Percentiles rank a stretch among this genome's conserved stretches.
phyloP scores from a whole-genome alignment of 2,329 filamentous ascomycete species.

The Penicillium sp. region DNA sequence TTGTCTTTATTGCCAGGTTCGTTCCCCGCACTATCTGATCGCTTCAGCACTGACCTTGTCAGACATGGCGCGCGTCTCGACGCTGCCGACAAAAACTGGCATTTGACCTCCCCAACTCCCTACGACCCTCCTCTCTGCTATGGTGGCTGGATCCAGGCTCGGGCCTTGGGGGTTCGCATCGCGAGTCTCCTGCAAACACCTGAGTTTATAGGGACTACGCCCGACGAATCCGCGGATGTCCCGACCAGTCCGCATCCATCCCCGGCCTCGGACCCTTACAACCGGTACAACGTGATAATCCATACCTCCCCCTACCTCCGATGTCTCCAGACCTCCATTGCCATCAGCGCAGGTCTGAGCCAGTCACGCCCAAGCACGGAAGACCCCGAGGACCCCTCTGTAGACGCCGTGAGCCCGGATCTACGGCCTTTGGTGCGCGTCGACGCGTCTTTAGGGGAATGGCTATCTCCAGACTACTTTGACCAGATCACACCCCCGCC shows the following conservation, averaged over 20 bases:
- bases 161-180: conserved; percentile 79
- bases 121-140: conserved; percentile 96
- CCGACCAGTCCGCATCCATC: conserved; percentile 6
- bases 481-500: conserved; percentile 89
- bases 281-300: conserved; percentile 67
- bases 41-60: conserved; percentile 40
- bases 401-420: conserved; percentile 2
- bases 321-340: conserved; percentile 89
- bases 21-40: neutral
- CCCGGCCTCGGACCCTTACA: conserved; percentile 12
- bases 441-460: conserved; percentile 92
- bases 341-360: conserved; percentile 79
- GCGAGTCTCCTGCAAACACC: conserved; percentile 64
- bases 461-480: conserved; percentile 91
- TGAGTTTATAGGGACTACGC: conserved; percentile 30
- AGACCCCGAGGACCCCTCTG: neutral
- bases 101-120: conserved; percentile 85
- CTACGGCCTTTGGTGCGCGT: conserved; percentile 61
- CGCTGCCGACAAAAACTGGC: conserved; percentile 92
- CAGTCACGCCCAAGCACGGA: conserved; percentile 35
- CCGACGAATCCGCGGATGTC: conserved; percentile 10
- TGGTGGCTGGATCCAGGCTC: conserved; percentile 86
- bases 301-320: conserved; percentile 93
- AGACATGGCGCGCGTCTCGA: conserved; percentile 93
- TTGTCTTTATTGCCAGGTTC: conserved; percentile 46